Evolutionary conservation across 2,329 filamentous ascomycete species (phyloP), one percentile per base, ranked within the genome.

Genomic region (Apiospora phragmitis): DNA sequence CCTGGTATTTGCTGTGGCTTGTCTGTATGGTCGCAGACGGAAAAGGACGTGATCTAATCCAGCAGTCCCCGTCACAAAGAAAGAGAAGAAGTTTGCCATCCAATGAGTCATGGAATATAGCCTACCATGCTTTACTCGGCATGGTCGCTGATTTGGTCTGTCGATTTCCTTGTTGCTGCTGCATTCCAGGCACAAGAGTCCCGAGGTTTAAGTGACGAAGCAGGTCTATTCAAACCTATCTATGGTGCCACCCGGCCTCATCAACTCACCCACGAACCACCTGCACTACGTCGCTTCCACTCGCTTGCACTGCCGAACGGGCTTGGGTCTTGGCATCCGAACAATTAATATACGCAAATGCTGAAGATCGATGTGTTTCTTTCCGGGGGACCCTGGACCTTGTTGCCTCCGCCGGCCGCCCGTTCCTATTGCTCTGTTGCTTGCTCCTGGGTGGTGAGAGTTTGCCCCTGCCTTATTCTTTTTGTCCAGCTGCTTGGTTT

Each of bases 321-420:
- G 55, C 55, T n/a, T 62, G 55, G 32, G 55, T 62, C 55, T 62
- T 62, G 55, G 55, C 55, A 62, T 62, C 55, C 55, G 55, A 62
- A 62, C 55, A 62, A 62, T 35, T 62, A 62, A 62, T 62, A 62
- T 38, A 59, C 51, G 32, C 32, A 38, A 62, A 62, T 38, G 32
- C 32, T 62, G 32, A 62, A 62, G 55, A 62, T 62, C 29, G 55
- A 62, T 38, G 55, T 3, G 55, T 38, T 62, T 62, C 55, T 38
- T n/a, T 29, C 14, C 16, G 24, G 49, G 16, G 29, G 51, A 16
- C 51, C 51, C 51, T 59, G 51, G 29, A 21, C 51, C 51, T 21
- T 59, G 51, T 59, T 26, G 51, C 51, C 29, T 59, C 29, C 51
- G 51, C 51, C 51, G 51, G 51, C 29, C 29, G 51, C 51, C 51